These are phyloP conservation scores for Fallopia convolvulus DNA, from an alignment of 148 eudicot genomes.

Conservation along the genomic window DNA sequence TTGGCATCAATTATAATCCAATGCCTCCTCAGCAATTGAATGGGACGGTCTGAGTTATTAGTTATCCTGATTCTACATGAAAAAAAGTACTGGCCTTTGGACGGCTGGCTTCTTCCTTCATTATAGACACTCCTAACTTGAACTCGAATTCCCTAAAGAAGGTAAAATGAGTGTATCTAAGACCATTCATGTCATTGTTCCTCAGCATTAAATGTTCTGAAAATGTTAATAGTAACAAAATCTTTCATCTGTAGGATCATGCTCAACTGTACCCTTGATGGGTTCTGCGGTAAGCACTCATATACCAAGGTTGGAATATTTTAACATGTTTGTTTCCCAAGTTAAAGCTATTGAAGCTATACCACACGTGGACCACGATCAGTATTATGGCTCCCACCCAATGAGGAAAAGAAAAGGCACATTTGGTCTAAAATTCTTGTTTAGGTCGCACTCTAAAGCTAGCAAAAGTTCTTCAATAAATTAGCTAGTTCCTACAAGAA, in stretches of 20 bases:
- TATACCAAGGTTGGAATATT: not conserved
- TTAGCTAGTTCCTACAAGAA: not conserved
- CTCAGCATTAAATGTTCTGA: not conserved
- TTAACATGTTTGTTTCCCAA: not conserved
- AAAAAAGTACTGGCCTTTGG: conserved; percentile 71
- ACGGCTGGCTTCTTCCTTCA: conserved; percentile 87
- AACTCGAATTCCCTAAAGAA: conserved; percentile 72
- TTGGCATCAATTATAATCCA: conserved; percentile 93
- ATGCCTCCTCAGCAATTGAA: conserved; percentile 93
- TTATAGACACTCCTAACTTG: conserved; percentile 96
- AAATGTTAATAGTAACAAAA: not conserved
- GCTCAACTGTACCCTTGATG: too few relatives aligned
- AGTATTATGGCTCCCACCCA: not conserved
- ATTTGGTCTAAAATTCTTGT: not conserved
- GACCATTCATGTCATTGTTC: not conserved
- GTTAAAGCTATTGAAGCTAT: not conserved
- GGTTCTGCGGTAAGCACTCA: not conserved
- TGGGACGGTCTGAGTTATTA: conserved; percentile 86
- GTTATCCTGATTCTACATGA: conserved; percentile 93
- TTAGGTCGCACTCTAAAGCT: not conserved
- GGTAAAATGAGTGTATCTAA: not conserved
- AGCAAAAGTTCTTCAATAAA: not conserved
- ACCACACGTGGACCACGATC: not conserved
- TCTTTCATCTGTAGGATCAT: too few relatives aligned
- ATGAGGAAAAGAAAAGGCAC: not conserved